Conservation (phyloP, 2,329 filamentous ascomycete genomes). For the Triangularia setosa region DNA sequence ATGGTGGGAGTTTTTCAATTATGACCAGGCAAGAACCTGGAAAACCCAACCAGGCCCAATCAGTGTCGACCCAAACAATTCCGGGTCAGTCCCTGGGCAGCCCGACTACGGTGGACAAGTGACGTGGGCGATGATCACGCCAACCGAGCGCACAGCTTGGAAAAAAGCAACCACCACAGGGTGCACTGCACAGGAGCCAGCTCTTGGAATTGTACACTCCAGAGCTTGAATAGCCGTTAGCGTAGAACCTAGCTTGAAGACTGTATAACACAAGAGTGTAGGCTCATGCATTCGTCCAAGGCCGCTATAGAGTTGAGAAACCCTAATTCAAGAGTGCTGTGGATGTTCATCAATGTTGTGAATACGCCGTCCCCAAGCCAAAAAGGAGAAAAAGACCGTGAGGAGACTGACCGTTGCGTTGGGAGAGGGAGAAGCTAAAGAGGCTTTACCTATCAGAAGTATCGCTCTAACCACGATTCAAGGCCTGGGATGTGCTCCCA, state of each 20-base stretch:
- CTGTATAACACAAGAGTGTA: background rate
- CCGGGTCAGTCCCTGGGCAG: background rate
- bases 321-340: background rate
- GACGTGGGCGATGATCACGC: conserved; percentile 20
- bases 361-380: background rate
- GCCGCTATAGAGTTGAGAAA: background rate
- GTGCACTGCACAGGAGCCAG: background rate
- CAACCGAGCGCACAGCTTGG: conserved; percentile 13
- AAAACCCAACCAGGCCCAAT: conserved; percentile 4
- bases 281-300: background rate
- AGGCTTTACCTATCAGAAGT: background rate
- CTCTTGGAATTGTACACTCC: background rate
- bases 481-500: background rate
- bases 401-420: background rate
- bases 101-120: conserved; percentile 12
- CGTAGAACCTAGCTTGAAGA: background rate
- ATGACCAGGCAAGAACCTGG: conserved; percentile 1
- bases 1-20: conserved; percentile 4
- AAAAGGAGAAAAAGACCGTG: background rate
- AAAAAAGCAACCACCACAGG: conserved; percentile 11
- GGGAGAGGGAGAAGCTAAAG: background rate
- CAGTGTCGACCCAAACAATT: background rate
- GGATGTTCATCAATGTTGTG: background rate
- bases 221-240: background rate
- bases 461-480: background rate